Base-by-base conservation (phyloP, 306 rosid species). In the Acacia crassicarpa region DNA sequence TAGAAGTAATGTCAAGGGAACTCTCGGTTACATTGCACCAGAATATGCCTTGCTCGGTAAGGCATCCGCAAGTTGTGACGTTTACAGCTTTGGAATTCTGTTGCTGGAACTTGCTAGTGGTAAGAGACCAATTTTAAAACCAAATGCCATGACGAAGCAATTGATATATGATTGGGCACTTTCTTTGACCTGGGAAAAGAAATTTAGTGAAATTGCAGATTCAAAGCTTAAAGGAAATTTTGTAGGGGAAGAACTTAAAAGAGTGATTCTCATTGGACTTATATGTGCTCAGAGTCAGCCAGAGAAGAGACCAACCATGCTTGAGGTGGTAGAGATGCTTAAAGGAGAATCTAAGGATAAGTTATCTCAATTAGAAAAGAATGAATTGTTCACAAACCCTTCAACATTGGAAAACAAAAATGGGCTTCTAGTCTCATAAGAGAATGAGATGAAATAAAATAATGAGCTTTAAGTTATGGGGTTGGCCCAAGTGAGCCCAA, bases 11-110 rank as follows among this genome's bases (percentile, higher is more conserved):
- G 93, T 95, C 76, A 93, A 92, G 90, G 98, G 98, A 67, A 92
- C 98, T 69, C 94, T 95, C 0, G 97, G 99, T 75, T 93, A 95
- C 85, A 94, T 95, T 25, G 97, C 98, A 32, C 98, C 97, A 2
- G 98, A 93, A 82, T 95, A 95, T 81, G 96, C 94, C 1, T 92
- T 93, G 96, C 71, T 91, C 56, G 97, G 98, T 72, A 92, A 93
- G 84, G 96, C 93, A 58, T 89, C 89, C 0, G 91, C 88, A 88
- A 86, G 94, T 78, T 95, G 98, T 54, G 99, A 95, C 78, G 97
- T 95, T 45, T 95, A 85, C 87, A 91, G 98, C 82, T 92, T 89
- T 4, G 99, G 99, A 74, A 89, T 95, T 81, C 93, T 95, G 48
- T 89, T 95, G 78, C 91, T 95, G 15, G 99, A 95, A 82, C 95